phyloP scores from a whole-genome alignment of 108 stramenopile species.

The Schizochytrium sp. region DNA sequence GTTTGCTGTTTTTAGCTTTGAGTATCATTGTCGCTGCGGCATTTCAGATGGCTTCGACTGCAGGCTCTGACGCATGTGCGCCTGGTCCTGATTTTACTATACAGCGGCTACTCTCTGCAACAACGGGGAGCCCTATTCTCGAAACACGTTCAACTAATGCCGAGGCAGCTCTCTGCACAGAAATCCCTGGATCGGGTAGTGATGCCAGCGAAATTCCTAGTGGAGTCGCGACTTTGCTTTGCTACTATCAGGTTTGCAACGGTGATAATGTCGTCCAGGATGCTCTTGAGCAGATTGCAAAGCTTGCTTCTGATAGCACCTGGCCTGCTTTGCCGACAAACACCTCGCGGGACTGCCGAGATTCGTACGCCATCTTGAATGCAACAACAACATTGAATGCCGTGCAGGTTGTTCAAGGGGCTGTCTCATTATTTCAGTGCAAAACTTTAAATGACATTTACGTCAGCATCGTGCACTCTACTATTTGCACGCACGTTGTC shows the following conservation, averaged over 20 bases:
- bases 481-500: not conserved
- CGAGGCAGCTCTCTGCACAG: not conserved
- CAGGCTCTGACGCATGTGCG: not conserved
- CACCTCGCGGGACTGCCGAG: not conserved
- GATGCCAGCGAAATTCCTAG: not conserved
- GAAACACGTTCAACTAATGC: not conserved
- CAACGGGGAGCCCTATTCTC: not conserved
- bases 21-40: not conserved
- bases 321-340: not conserved
- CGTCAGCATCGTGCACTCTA: not conserved
- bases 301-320: not conserved
- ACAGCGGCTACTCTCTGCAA: not conserved
- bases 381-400: not conserved
- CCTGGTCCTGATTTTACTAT: not conserved
- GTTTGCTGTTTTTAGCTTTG: not conserved
- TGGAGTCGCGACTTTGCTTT: not conserved
- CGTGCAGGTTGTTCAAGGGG: not conserved
- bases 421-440: not conserved
- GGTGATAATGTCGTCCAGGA: conserved; percentile 7
- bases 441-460: not conserved
- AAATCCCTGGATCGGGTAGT: not conserved
- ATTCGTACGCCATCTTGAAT: not conserved
- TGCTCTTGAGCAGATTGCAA: not conserved
- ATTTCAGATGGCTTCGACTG: not conserved
- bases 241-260: conserved; percentile 1